These are phyloP conservation scores for Pseudohalonectria lignicola DNA, from an alignment of 2,329 filamentous ascomycete genomes.

Conservation along the genomic window DNA sequence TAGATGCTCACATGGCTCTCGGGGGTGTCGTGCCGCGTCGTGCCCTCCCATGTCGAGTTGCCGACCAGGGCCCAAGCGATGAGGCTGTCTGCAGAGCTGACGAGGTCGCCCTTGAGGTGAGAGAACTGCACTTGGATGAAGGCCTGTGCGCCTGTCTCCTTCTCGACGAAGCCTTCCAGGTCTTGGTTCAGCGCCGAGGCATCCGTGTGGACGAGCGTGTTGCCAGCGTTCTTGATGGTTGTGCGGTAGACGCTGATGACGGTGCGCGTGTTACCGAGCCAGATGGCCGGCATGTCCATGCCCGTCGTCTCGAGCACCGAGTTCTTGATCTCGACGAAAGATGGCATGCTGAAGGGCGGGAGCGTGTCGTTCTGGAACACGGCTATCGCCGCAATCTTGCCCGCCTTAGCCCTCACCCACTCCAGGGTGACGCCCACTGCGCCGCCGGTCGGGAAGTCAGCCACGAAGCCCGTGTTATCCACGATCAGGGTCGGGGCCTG, in stretches of 20 bases:
- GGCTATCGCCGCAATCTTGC: too few relatives aligned
- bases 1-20: not conserved
- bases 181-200: not conserved
- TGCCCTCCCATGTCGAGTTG: not conserved
- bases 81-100: not conserved
- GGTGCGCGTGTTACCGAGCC: not conserved
- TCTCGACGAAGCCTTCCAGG: not conserved
- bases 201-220: not conserved
- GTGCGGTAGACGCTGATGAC: not conserved
- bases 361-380: too few relatives aligned
- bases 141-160: not conserved
- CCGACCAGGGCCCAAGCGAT: not conserved
- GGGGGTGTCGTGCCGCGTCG: not conserved
- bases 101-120: not conserved
- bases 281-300: not conserved
- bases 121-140: not conserved
- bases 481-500: slow-evolving; percentile 1
- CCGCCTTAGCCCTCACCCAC: too few relatives aligned
- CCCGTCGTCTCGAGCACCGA: not conserved
- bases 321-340: not conserved
- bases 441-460: too few relatives aligned
- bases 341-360: too few relatives aligned
- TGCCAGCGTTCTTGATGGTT: not conserved
- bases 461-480: too few relatives aligned
- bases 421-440: too few relatives aligned